Evolutionary conservation across 139 green algal species (phyloP).

Genomic region (Trebouxia sp.): DNA sequence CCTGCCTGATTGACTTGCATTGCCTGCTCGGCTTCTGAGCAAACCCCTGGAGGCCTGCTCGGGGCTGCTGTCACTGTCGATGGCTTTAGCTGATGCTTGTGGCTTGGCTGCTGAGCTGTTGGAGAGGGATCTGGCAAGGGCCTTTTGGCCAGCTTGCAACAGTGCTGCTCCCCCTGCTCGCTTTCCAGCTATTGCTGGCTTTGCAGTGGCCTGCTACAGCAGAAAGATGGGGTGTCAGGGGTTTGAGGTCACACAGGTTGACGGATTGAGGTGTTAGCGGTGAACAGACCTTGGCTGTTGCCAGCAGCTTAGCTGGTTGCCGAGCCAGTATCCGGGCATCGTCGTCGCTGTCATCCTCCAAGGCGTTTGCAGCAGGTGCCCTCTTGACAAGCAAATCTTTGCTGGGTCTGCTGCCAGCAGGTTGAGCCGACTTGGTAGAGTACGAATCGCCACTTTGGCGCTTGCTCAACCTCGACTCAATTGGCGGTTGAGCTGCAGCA

Average conservation of each 20-base stretch:
- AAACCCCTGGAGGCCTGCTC: background rate
- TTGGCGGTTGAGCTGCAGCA: background rate
- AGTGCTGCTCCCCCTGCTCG: background rate
- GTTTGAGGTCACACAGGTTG: too few species aligned
- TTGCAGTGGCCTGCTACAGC: background rate
- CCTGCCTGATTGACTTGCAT: background rate
- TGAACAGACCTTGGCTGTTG: background rate
- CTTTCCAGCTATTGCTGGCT: background rate
- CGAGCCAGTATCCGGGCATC: background rate
- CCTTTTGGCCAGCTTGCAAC: background rate
- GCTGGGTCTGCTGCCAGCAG: background rate
- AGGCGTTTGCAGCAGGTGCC: background rate
- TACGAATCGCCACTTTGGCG: background rate
- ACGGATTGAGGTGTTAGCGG: too few species aligned
- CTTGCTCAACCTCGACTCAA: background rate
- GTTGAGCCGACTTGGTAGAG: background rate
- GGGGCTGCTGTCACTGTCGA: background rate
- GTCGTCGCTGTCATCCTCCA: background rate
- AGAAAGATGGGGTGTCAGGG: too few species aligned
- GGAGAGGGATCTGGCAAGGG: background rate
- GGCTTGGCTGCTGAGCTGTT: background rate
- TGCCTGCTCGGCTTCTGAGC: background rate
- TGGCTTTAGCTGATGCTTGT: background rate
- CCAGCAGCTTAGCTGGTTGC: background rate
- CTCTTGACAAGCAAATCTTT: background rate